Evolutionary conservation across 768 basidiomycete genomes (phyloP).

Genomic region (Fistulinella prunicolor): DNA sequence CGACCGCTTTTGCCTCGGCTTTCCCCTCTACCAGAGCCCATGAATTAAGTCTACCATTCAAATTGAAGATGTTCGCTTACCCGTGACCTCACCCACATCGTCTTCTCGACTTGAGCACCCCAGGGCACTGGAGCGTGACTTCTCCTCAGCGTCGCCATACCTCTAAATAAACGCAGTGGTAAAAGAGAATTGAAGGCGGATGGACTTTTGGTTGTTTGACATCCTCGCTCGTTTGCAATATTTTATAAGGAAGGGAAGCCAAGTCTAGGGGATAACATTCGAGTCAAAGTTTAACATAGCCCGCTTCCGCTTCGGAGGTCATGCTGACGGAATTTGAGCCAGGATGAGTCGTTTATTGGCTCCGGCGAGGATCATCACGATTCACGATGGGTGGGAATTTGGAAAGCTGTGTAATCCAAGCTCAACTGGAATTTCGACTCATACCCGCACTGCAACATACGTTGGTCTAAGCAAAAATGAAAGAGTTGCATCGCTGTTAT

Average conservation of each 20-base stretch:
- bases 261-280: background rate
- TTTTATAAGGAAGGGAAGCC: conserved; percentile 13
- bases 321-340: conserved; percentile 6
- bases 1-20: conserved; percentile 10
- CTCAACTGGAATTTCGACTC: too few species aligned
- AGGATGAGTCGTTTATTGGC: conserved; percentile 12
- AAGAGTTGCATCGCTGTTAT: too few species aligned
- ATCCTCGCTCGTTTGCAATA: background rate
- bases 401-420: too few species aligned
- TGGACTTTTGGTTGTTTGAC: background rate
- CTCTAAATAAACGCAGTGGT: too few species aligned
- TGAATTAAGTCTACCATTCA: conserved; percentile 1
- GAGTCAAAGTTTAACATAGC: conserved; percentile 9
- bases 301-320: background rate
- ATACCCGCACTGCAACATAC: too few species aligned
- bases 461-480: too few species aligned
- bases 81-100: conserved; percentile 11
- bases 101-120: conserved; percentile 4
- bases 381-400: too few species aligned
- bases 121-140: conserved; percentile 7
- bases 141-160: conserved; percentile 23
- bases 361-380: conserved; percentile 1
- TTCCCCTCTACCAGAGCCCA: conserved; percentile 6
- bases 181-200: too few species aligned
- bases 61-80: too few species aligned